Conservation (phyloP, 2,329 filamentous ascomycete genomes). For the Zymoseptoria passerinii region DNA sequence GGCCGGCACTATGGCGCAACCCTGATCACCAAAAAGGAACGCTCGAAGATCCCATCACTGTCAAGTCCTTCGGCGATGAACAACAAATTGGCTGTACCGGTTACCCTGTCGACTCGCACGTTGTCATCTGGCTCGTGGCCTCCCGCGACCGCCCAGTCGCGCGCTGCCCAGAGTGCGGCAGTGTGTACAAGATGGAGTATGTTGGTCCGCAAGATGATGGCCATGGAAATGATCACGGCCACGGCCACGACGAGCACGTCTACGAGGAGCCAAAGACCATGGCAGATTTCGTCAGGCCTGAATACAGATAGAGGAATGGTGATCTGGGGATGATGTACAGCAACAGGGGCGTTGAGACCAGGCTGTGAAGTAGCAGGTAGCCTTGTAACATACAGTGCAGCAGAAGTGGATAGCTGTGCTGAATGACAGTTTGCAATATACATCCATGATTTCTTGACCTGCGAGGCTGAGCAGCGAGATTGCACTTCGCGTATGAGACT, state of each 20-base stretch:
- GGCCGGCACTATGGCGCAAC: not conserved
- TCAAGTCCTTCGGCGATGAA: conserved; percentile 89
- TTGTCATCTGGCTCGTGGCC: conserved; percentile 81
- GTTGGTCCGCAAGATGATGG: conserved; percentile 71
- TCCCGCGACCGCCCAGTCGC: conserved; percentile 83
- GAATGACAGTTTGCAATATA: conserved; percentile 5
- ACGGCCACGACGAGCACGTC: conserved; percentile 45
- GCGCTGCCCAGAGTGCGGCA: conserved; percentile 94
- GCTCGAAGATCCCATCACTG: conserved; percentile 77
- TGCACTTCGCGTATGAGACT: too few relatives aligned
- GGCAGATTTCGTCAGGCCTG: conserved; percentile 87
- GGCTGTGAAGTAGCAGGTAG: conserved; percentile 4
- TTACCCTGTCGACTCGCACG: conserved; percentile 83
- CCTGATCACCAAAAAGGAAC: conserved; percentile 52
- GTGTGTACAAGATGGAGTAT: conserved; percentile 97
- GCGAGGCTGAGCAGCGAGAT: too few relatives aligned
- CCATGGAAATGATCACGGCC: conserved; percentile 41
- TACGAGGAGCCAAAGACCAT: conserved; percentile 89
- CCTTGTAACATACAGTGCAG: conserved; percentile 10
- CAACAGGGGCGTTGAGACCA: not conserved
- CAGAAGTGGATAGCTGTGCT: conserved; percentile 10
- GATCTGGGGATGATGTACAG: not conserved
- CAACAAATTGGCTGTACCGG: conserved; percentile 97
- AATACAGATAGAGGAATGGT: conserved; percentile 63
- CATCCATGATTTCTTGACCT: not conserved